phyloP scores from a whole-genome alignment of 164 flowering plant genomes.

The Berberis vulgaris region DNA sequence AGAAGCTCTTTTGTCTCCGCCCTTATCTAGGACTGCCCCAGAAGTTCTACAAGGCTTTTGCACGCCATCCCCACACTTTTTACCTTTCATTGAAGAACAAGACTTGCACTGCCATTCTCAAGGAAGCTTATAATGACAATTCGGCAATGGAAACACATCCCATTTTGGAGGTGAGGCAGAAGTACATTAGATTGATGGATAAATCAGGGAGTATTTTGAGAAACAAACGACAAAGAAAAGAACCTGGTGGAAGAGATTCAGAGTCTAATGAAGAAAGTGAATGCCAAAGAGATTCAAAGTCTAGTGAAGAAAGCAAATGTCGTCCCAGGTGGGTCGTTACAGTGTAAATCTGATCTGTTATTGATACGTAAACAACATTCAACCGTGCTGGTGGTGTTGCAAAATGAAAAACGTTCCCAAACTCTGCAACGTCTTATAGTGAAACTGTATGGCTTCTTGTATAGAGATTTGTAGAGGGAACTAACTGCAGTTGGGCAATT shows the following conservation, averaged over 20 bases:
- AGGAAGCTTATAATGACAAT: slow-evolving; percentile 53
- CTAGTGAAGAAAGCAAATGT: too few relatives aligned
- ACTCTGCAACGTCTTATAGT: too few relatives aligned
- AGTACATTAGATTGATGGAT: slow-evolving; percentile 52
- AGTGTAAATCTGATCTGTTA: too few relatives aligned
- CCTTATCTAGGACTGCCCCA: slow-evolving; percentile 72
- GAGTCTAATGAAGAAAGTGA: too few relatives aligned
- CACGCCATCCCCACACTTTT: slow-evolving; percentile 70
- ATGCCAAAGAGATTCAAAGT: too few relatives aligned
- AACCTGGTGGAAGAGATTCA: not conserved
- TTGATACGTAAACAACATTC: too few relatives aligned
- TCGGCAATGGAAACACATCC: slow-evolving; percentile 56
- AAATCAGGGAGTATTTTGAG: slow-evolving; percentile 40
- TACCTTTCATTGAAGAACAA: slow-evolving; percentile 70
- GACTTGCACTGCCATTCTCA: slow-evolving; percentile 73
- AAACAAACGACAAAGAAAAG: slow-evolving; percentile 25
- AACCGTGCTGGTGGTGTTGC: too few relatives aligned
- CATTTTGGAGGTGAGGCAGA: slow-evolving; percentile 48
- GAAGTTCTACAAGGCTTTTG: slow-evolving; percentile 69
- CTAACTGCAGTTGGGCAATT: too few relatives aligned
- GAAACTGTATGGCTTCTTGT: too few relatives aligned
- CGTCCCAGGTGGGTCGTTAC: too few relatives aligned
- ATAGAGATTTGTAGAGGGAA: too few relatives aligned
- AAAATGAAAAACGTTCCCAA: too few relatives aligned
- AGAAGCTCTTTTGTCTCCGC: slow-evolving; percentile 52